A percentile compares a stretch with the other conserved stretches of the same genome.
These are phyloP conservation scores for Nepenthes gracilis DNA, from an alignment of 148 eudicot genomes.

Conservation along the genomic window DNA sequence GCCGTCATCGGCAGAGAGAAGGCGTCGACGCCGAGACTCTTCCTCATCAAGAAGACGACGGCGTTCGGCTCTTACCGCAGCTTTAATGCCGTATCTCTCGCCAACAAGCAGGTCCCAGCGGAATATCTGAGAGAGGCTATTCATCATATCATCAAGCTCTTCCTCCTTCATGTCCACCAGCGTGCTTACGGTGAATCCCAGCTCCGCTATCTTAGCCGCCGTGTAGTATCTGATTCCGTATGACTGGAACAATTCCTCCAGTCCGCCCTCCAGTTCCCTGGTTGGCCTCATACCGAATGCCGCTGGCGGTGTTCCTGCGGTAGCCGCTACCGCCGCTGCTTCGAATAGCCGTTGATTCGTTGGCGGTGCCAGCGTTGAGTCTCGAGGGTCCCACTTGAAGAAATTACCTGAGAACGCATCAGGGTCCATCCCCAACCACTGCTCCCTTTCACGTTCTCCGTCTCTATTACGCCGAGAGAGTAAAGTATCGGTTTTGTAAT, in stretches of 20 bases:
- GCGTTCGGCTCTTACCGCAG: conserved; percentile 77
- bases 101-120: conserved; percentile 88
- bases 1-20: conserved; percentile 16
- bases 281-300: conserved; percentile 21
- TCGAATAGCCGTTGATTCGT: conserved; percentile 23
- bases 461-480: too few relatives aligned
- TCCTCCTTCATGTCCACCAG: conserved; percentile 81
- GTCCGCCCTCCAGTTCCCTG: too few relatives aligned
- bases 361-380: conserved; percentile 5
- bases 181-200: conserved; percentile 85
- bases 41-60: conserved; percentile 55
- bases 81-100: conserved; percentile 81
- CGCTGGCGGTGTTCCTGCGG: conserved; percentile 4
- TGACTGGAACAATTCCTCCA: conserved; percentile 70
- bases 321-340: conserved; percentile 5
- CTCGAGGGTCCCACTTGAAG: conserved; percentile 77
- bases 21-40: conserved; percentile 48
- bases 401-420: conserved; percentile 55
- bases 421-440: conserved; percentile 87
- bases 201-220: conserved; percentile 74
- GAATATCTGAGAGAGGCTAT: conserved; percentile 59
- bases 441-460: background rate
- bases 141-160: conserved; percentile 93
- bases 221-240: conserved; percentile 78
- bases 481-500: too few relatives aligned